These are phyloP conservation scores for Didymosphaeria variabile DNA, from an alignment of 2,329 filamentous ascomycete genomes.

Conservation along the genomic window DNA sequence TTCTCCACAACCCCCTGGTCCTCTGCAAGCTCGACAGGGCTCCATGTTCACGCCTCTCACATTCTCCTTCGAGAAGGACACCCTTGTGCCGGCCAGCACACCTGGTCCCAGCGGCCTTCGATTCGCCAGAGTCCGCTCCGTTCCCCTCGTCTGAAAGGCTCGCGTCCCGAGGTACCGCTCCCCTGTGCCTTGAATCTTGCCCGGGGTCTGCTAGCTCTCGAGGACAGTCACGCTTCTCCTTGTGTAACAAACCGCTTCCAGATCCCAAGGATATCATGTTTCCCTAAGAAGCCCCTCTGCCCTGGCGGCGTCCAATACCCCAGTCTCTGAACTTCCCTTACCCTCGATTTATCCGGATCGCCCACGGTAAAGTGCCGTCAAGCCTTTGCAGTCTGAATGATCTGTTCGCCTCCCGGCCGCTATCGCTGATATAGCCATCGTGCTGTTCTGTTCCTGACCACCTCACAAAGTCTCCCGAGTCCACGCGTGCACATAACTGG, in stretches of 20 bases:
- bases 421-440: conserved; percentile 50
- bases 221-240: conserved; percentile 50
- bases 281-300: conserved; percentile 45
- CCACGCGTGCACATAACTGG: conserved; percentile 40
- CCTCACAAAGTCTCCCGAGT: conserved; percentile 43
- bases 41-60: conserved; percentile 49
- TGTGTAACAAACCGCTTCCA: conserved; percentile 51
- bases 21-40: conserved; percentile 42
- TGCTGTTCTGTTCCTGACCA: conserved; percentile 46
- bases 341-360: conserved; percentile 54
- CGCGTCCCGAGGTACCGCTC: conserved; percentile 53
- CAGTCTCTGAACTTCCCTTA: conserved; percentile 47
- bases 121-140: conserved; percentile 50
- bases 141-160: conserved; percentile 42
- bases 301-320: conserved; percentile 47
- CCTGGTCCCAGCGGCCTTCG: conserved; percentile 45
- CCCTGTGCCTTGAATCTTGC: conserved; percentile 45
- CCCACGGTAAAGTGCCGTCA: conserved; percentile 50
- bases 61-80: conserved; percentile 46
- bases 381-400: conserved; percentile 50
- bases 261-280: conserved; percentile 51
- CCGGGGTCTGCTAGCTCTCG: conserved; percentile 46
- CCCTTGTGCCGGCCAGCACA: conserved; percentile 46
- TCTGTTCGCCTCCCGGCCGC: conserved; percentile 47
- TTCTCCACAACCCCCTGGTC: conserved; percentile 48